Percentiles rank a stretch among this genome's conserved stretches.
Conservation (phyloP, 202 grass and related monocot species). For the Musa balbisiana region DNA sequence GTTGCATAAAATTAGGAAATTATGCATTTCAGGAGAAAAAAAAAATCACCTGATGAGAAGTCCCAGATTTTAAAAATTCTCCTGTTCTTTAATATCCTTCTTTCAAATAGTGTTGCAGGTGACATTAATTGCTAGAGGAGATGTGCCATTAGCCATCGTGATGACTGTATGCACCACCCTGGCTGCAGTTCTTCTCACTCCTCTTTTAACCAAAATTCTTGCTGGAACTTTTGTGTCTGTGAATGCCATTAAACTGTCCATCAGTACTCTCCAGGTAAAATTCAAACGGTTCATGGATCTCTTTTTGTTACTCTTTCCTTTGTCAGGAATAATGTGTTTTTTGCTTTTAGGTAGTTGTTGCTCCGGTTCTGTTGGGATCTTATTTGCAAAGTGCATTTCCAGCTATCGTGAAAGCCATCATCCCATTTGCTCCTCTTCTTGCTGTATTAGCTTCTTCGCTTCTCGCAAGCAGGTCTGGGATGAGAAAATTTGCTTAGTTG, state of each 20-base stretch:
- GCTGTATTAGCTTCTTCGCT: constrained; percentile 68
- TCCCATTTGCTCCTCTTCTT: constrained; percentile 57
- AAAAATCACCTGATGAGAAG: not conserved
- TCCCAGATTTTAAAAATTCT: not conserved
- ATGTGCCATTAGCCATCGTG: constrained; percentile 63
- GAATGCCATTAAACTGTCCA: constrained; percentile 48
- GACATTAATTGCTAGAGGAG: constrained; percentile 69
- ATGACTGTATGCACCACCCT: constrained; percentile 79
- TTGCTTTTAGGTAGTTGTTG: constrained; percentile 55
- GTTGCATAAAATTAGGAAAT: not conserved
- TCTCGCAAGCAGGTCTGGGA: constrained; percentile 53
- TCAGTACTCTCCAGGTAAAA: constrained; percentile 72
- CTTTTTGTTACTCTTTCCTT: not conserved
- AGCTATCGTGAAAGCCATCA: constrained; percentile 41
- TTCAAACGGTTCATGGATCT: not conserved
- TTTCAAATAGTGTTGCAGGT: constrained; percentile 55
- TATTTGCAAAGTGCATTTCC: constrained; percentile 69
- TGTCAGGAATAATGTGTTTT: constrained; percentile 16
- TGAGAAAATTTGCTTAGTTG: not conserved
- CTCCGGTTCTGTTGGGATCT: constrained; percentile 64
- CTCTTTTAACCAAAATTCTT: constrained; percentile 64
- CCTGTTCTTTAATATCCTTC: constrained; percentile 1
- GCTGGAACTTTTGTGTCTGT: constrained; percentile 70
- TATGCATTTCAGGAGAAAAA: not conserved
- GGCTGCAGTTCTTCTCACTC: constrained; percentile 56